Percentiles rank a stretch among this genome's conserved stretches.
phyloP scores from a whole-genome alignment of 306 rosid genomes.

The Gleditsia sinensis region DNA sequence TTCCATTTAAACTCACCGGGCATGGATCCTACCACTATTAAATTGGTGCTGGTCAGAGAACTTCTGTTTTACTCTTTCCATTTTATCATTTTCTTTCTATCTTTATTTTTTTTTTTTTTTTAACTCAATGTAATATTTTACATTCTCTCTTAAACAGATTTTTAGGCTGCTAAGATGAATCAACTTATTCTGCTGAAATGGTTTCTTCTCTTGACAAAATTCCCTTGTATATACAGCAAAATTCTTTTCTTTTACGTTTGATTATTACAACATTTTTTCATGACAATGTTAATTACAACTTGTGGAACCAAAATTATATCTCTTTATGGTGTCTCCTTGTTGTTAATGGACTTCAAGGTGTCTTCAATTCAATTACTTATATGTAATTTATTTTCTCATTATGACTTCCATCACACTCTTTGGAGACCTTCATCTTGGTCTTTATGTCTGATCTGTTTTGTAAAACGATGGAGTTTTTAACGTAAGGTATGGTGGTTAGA shows the following conservation, averaged over 20 bases:
- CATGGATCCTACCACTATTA: conserved; percentile 36
- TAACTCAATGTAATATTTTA: conserved; percentile 4
- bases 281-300: background rate
- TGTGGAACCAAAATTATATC: background rate
- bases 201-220: background rate
- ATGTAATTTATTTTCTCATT: background rate
- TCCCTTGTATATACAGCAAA: background rate
- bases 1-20: conserved; percentile 20
- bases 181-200: conserved; percentile 11
- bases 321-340: background rate
- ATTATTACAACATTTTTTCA: background rate
- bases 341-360: background rate
- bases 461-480: background rate
- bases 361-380: background rate
- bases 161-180: conserved; percentile 21
- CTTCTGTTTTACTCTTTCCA: conserved; percentile 9
- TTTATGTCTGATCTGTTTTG: background rate
- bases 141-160: conserved; percentile 5
- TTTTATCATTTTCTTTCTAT: conserved; percentile 8
- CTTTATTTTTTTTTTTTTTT: background rate
- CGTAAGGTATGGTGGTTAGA: background rate
- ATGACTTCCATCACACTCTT: background rate
- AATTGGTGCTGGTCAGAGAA: conserved; percentile 50
- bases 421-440: background rate
- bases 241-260: background rate